These are phyloP conservation scores for Pilatotrama ljubarskyi DNA, from an alignment of 768 basidiomycete species.

Conservation along the genomic window DNA sequence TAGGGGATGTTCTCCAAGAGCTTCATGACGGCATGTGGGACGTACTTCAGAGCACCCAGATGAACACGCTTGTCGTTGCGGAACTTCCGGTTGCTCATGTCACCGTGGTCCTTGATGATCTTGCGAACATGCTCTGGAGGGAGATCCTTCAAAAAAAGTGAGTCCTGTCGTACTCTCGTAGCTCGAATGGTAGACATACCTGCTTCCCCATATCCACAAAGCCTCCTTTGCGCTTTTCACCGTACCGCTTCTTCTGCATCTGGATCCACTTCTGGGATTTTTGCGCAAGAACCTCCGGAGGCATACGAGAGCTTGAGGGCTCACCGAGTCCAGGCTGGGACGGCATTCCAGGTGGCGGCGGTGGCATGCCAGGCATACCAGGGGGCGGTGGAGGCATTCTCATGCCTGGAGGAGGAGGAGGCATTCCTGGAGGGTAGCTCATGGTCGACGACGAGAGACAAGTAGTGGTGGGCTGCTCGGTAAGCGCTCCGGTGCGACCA, in stretches of 20 bases:
- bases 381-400: slow-evolving; percentile 39
- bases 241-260: slow-evolving; percentile 91
- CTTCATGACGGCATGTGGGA: slow-evolving; percentile 99
- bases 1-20: slow-evolving; percentile 97
- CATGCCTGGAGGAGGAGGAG: slow-evolving; percentile 45
- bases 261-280: slow-evolving; percentile 97
- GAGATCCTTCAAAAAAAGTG: slow-evolving; percentile 61
- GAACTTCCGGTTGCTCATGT: slow-evolving; percentile 99
- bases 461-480: slow-evolving; percentile 11
- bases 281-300: slow-evolving; percentile 74
- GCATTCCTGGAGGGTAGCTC: slow-evolving; percentile 57
- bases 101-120: slow-evolving; percentile 99
- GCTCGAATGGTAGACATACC: slow-evolving; percentile 45
- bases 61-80: slow-evolving; percentile 99
- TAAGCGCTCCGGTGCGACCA: slow-evolving; percentile 11
- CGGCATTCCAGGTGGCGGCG: slow-evolving; percentile 39
- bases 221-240: slow-evolving; percentile 86
- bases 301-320: slow-evolving; percentile 44
- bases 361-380: slow-evolving; percentile 37
- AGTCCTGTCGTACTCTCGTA: neutral
- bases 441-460: slow-evolving; percentile 40
- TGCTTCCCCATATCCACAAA: slow-evolving; percentile 93
- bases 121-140: slow-evolving; percentile 98
- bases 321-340: slow-evolving; percentile 34
- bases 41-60: slow-evolving; percentile 96